A percentile compares a stretch with the other conserved stretches of the same genome.
These are phyloP conservation scores for Penicillium sp. DNA, from an alignment of 2,329 filamentous ascomycete species.

Conservation along the genomic window DNA sequence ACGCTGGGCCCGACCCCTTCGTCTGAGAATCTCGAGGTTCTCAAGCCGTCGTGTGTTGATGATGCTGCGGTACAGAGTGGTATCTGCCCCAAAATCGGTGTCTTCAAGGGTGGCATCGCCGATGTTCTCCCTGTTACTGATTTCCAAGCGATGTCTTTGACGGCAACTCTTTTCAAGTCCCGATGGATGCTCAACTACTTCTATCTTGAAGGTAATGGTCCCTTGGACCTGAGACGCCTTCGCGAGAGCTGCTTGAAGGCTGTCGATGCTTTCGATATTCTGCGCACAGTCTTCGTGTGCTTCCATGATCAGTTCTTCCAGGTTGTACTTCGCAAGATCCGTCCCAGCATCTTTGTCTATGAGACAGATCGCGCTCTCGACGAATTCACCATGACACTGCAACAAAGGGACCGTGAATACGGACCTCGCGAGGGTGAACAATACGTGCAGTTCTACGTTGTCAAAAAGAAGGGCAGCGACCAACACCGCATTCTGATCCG, in stretches of 20 bases:
- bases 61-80: constrained; percentile 45
- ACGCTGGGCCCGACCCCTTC: constrained; percentile 19
- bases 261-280: constrained; percentile 59
- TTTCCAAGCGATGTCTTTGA: constrained; percentile 38
- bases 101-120: constrained; percentile 50
- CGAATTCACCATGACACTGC: constrained; percentile 53
- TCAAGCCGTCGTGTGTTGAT: constrained; percentile 27
- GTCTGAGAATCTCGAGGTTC: constrained; percentile 26
- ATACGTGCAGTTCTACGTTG: constrained; percentile 58
- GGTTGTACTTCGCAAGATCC: constrained; percentile 56
- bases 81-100: constrained; percentile 52
- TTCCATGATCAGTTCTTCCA: constrained; percentile 51
- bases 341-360: constrained; percentile 51
- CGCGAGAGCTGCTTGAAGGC: constrained; percentile 48
- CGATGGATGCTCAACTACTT: constrained; percentile 51
- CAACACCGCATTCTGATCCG: constrained; percentile 54
- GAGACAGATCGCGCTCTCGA: constrained; percentile 52
- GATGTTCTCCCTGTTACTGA: constrained; percentile 59
- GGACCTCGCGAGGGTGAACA: constrained; percentile 57
- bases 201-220: constrained; percentile 51
- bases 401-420: constrained; percentile 54
- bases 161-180: constrained; percentile 37
- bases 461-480: constrained; percentile 42
- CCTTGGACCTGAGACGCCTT: constrained; percentile 49
- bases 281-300: constrained; percentile 63